phyloP scores from a whole-genome alignment of 306 rosid species.

The Begonia loranthoides region DNA sequence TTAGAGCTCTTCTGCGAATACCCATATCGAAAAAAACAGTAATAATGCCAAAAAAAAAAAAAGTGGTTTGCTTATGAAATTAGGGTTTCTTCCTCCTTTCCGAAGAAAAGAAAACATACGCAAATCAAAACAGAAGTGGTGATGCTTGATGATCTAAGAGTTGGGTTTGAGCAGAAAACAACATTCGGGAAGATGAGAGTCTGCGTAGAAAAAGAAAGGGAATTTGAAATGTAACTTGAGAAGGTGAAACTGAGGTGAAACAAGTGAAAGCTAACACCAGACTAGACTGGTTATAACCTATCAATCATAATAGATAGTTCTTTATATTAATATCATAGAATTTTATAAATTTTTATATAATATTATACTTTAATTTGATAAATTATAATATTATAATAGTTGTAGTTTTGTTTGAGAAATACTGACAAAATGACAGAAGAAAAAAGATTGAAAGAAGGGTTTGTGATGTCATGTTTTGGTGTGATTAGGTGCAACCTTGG shows the following conservation, averaged over 20 bases:
- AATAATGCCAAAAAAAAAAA: not conserved
- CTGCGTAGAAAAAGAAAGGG: not conserved
- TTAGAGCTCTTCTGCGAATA: not conserved
- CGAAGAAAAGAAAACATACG: not conserved
- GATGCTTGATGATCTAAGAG: not conserved
- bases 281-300: too few species aligned
- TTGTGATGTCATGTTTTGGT: not conserved
- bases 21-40: not conserved
- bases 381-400: not conserved
- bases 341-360: not conserved
- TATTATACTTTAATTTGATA: not conserved
- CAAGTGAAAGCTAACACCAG: too few species aligned
- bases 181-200: not conserved
- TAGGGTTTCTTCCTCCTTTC: not conserved
- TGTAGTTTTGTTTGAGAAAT: not conserved
- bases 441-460: not conserved
- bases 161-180: not conserved
- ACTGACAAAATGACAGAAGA: not conserved
- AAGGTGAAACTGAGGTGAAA: too few species aligned
- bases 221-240: not conserved
- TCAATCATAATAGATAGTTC: too few species aligned
- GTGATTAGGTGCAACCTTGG: not conserved
- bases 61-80: not conserved
- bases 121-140: not conserved
- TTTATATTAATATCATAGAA: not conserved